Conservation (phyloP, 2,329 filamentous ascomycete species). For the Macrophomina pseudophaseolina region DNA sequence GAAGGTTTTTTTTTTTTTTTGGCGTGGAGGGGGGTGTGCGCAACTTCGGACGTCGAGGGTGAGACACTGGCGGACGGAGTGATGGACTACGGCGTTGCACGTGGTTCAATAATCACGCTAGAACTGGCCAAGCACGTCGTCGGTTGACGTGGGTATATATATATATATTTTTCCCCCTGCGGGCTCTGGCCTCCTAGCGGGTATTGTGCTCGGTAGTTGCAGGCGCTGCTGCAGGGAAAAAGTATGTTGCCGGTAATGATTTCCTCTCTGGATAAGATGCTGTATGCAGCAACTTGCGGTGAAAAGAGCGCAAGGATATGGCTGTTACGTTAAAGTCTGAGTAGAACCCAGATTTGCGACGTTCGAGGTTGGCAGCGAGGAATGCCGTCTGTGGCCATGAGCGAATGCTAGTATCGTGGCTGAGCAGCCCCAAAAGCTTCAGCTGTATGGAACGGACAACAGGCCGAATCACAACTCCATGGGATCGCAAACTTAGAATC, state of each 20-base stretch:
- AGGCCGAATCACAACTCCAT: too few species aligned
- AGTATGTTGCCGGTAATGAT: too few species aligned
- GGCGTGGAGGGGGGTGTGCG: neutral
- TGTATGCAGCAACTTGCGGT: too few species aligned
- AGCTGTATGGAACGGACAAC: too few species aligned
- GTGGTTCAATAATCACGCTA: neutral
- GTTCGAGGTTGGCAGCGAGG: neutral
- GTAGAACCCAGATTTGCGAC: neutral
- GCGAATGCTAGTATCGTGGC: neutral
- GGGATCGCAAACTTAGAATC: too few species aligned
- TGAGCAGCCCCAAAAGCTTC: neutral
- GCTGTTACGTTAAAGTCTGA: neutral
- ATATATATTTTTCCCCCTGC: too few species aligned
- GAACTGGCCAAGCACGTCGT: too few species aligned
- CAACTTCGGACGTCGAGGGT: constrained; percentile 1
- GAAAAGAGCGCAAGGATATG: neutral
- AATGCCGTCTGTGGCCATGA: neutral
- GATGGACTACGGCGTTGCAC: neutral
- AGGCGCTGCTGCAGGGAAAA: too few species aligned
- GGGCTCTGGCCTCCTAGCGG: too few species aligned
- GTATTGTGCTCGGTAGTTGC: too few species aligned
- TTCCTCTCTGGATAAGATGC: too few species aligned
- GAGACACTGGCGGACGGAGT: neutral
- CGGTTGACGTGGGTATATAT: too few species aligned
- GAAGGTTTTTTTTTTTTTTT: neutral